Evolutionary conservation across 768 basidiomycete genomes (phyloP).

Genomic region (Kwoniella europaea): DNA sequence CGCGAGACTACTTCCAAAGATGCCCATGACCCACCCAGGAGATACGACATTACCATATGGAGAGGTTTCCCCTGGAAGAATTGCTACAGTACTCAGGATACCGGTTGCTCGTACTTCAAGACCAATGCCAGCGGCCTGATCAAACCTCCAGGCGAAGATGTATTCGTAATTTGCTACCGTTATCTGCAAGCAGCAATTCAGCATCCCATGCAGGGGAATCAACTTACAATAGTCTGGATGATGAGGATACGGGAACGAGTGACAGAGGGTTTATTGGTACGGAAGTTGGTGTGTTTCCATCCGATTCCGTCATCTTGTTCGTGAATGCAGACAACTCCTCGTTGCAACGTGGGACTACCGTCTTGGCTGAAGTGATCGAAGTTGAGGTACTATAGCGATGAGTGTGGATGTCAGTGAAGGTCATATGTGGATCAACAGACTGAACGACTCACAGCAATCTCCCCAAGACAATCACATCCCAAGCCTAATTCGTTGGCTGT

Average conservation of each 20-base stretch:
- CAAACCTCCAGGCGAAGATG: conserved; percentile 40
- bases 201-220: neutral
- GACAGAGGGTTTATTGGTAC: conserved; percentile 42
- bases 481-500: conserved; percentile 41
- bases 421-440: too few species aligned
- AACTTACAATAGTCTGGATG: conserved; percentile 44
- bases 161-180: conserved; percentile 52
- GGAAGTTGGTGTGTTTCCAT: conserved; percentile 55
- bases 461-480: conserved; percentile 51
- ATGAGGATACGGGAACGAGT: conserved; percentile 48
- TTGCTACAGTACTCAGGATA: conserved; percentile 47
- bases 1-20: neutral
- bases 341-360: conserved; percentile 17
- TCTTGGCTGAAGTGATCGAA: conserved; percentile 27
- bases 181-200: conserved; percentile 1
- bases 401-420: conserved; percentile 3
- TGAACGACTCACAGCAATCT: conserved; percentile 15
- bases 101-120: conserved; percentile 55
- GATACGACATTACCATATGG: conserved; percentile 47
- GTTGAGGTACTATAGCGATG: conserved; percentile 35
- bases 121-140: conserved; percentile 47
- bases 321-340: conserved; percentile 30
- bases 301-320: conserved; percentile 55
- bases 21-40: conserved; percentile 24
- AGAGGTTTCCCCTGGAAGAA: conserved; percentile 42